phyloP scores from a whole-genome alignment of 768 basidiomycete species.

The Astraeus odoratus region DNA sequence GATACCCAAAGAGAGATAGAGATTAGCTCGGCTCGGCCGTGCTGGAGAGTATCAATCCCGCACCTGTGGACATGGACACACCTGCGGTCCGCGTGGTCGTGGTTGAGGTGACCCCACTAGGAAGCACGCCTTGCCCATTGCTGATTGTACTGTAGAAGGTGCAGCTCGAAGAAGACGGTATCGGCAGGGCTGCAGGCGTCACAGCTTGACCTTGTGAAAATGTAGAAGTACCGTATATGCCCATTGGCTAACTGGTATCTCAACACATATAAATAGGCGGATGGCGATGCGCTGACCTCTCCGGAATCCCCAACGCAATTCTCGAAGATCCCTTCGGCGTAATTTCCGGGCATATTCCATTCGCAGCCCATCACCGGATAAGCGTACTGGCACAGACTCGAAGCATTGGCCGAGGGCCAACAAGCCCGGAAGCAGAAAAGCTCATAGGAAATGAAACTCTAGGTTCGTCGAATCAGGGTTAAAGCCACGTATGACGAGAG shows the following conservation, averaged over 20 bases:
- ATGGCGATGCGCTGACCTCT: slow-evolving; percentile 26
- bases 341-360: slow-evolving; percentile 58
- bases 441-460: slow-evolving; percentile 56
- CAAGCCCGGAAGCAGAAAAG: slow-evolving; percentile 73
- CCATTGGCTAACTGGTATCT: slow-evolving; percentile 43
- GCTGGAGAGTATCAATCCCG: neutral
- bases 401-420: slow-evolving; percentile 43
- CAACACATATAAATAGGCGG: neutral
- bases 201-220: slow-evolving; percentile 55
- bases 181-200: slow-evolving; percentile 51
- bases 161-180: slow-evolving; percentile 58
- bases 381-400: slow-evolving; percentile 55
- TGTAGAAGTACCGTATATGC: slow-evolving; percentile 60
- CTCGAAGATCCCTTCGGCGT: slow-evolving; percentile 39
- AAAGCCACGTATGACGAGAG: slow-evolving; percentile 6
- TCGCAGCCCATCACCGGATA: slow-evolving; percentile 48
- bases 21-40: neutral
- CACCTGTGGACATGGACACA: neutral
- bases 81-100: neutral
- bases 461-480: slow-evolving; percentile 3
- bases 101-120: slow-evolving; percentile 19
- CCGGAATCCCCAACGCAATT: slow-evolving; percentile 48
- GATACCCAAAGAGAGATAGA: slow-evolving; percentile 4
- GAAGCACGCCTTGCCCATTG: slow-evolving; percentile 31
- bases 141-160: slow-evolving; percentile 42